Conservation (phyloP, 73 alveolate species). For the Vitrella brassicaformis region DNA sequence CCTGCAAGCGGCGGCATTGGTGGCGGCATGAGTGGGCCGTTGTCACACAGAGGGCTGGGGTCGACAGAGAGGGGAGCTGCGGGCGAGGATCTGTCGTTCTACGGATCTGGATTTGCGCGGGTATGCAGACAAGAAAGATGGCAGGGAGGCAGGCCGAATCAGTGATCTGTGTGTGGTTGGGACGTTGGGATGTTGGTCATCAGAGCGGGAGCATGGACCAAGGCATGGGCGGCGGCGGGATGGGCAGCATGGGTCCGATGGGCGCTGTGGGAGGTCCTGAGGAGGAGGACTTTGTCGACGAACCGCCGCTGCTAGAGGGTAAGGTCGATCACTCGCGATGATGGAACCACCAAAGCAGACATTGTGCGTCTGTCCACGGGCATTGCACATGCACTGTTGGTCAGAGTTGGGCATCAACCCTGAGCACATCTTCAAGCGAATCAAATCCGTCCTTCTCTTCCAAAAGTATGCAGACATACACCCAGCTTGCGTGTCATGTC, state of each 20-base stretch:
- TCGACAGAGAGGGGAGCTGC: no score
- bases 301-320: slow-evolving; percentile 40
- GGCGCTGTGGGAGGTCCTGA: no score
- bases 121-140: no score
- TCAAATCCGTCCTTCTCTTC: slow-evolving; percentile 44
- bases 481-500: background rate
- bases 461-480: background rate
- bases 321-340: background rate
- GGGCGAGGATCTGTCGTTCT: no score
- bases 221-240: background rate
- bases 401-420: slow-evolving; percentile 69
- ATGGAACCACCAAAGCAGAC: background rate
- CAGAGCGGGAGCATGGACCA: background rate
- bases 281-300: slow-evolving; percentile 15
- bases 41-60: no score
- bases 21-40: no score
- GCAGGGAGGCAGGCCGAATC: no score
- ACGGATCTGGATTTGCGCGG: no score
- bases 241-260: no score
- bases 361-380: background rate
- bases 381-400: background rate
- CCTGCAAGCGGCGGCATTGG: no score
- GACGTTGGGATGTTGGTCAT: no score
- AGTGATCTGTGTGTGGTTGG: no score
- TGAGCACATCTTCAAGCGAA: slow-evolving; percentile 50